Conservation (phyloP, 1,284 basidiomycete genomes). For the Marasmius oreades region DNA sequence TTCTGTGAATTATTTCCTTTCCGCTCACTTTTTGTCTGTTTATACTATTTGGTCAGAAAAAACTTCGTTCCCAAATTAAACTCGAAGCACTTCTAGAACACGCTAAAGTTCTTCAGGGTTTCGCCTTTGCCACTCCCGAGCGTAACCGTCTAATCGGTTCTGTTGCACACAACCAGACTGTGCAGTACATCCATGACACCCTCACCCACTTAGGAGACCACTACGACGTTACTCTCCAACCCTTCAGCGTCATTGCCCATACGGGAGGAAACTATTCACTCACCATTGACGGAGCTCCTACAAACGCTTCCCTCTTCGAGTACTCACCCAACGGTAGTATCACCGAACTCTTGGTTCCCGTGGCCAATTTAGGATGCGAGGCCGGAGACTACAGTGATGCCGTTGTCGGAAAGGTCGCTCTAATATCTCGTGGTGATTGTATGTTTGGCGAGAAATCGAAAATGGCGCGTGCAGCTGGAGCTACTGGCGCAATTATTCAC, state of each 20-base stretch:
- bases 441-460: constrained; percentile 22
- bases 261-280: background rate
- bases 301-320: background rate
- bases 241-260: background rate
- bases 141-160: background rate
- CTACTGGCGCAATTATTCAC: constrained; percentile 22
- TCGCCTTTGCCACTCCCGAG: background rate
- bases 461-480: constrained; percentile 20
- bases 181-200: background rate
- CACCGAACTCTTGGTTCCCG: background rate
- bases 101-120: background rate
- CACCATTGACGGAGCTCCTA: background rate
- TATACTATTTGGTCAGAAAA: background rate
- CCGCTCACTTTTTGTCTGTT: background rate
- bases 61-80: background rate
- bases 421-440: constrained; percentile 23
- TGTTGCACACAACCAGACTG: background rate
- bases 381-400: constrained; percentile 18
- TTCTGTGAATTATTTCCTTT: background rate
- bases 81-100: background rate
- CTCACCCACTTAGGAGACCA: background rate
- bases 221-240: background rate
- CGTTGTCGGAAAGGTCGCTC: constrained; percentile 21
- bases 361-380: background rate
- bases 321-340: background rate